Evolutionary conservation across 352 stramenopile species (phyloP).

Genomic region (Halophytophthora polymorphica): DNA sequence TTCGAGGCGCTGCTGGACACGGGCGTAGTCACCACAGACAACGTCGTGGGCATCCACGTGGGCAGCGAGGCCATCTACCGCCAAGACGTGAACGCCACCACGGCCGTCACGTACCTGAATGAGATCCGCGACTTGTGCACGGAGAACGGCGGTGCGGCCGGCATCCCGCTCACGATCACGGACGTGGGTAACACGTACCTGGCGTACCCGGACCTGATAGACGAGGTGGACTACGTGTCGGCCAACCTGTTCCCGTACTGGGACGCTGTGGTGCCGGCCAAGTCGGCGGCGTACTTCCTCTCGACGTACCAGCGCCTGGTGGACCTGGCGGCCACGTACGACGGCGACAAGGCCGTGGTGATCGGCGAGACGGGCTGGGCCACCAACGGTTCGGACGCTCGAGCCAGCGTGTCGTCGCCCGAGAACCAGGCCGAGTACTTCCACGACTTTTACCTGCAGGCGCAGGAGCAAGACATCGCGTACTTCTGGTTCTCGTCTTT

Average conservation of each 20-base stretch:
- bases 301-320: conserved; percentile 21
- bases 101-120: conserved; percentile 26
- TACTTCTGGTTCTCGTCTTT: conserved; percentile 50
- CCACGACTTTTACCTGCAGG: conserved; percentile 37
- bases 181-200: conserved; percentile 15
- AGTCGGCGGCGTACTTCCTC: conserved; percentile 23
- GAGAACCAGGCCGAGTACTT: conserved; percentile 29
- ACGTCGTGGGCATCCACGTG: conserved; percentile 59
- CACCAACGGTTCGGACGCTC: conserved; percentile 15
- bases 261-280: conserved; percentile 21
- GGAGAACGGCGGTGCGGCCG: conserved; percentile 9
- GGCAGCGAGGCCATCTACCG: conserved; percentile 69
- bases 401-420: conserved; percentile 18
- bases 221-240: conserved; percentile 38
- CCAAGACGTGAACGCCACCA: conserved; percentile 36
- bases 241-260: conserved; percentile 49
- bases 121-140: conserved; percentile 45
- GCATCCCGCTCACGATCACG: conserved; percentile 5
- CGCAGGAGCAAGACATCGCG: conserved; percentile 21
- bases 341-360: conserved; percentile 31
- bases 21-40: conserved; percentile 30
- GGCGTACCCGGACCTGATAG: conserved; percentile 17
- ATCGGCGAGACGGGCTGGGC: conserved; percentile 48
- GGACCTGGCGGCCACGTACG: conserved; percentile 6
- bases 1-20: conserved; percentile 45